Evolutionary conservation across 208 protist genomes (phyloP).

Genomic region (Leishmania braziliensis): DNA sequence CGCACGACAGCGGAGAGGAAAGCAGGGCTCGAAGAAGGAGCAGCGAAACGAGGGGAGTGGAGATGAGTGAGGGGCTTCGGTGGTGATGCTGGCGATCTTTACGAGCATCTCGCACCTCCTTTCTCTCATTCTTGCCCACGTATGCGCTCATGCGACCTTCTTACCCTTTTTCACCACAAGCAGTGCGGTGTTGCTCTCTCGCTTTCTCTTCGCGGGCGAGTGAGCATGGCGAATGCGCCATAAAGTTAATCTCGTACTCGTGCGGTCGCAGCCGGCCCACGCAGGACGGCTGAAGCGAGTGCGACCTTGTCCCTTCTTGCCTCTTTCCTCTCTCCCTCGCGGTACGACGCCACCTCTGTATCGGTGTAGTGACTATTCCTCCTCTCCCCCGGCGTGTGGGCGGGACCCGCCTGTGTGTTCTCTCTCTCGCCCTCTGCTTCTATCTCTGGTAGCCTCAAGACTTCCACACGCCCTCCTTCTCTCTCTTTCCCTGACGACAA

Average conservation of each 20-base stretch:
- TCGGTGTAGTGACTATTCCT: too few relatives aligned
- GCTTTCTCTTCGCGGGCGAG: neutral
- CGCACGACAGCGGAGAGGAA: neutral
- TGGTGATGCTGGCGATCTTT: neutral
- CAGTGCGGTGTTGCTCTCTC: neutral
- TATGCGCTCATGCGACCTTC: neutral
- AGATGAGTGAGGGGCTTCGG: neutral
- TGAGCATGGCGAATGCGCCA: neutral
- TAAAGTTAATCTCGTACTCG: too few relatives aligned
- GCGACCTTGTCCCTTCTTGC: too few relatives aligned
- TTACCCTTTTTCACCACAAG: neutral
- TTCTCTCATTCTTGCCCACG: neutral
- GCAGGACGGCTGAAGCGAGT: too few relatives aligned
- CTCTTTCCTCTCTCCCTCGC: too few relatives aligned
- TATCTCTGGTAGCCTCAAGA: neutral
- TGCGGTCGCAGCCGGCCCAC: too few relatives aligned
- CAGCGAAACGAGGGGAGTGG: neutral
- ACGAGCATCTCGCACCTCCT: neutral
- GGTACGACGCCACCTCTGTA: too few relatives aligned
- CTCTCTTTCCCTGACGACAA: neutral
- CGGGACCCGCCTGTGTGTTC: too few relatives aligned
- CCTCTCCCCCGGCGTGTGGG: too few relatives aligned
- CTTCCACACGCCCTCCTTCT: neutral
- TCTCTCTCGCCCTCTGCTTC: too few relatives aligned
- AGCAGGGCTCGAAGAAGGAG: neutral